Evolutionary conservation across 1,139 yeast species (phyloP).

Genomic region (Arxiozyma telluris): DNA sequence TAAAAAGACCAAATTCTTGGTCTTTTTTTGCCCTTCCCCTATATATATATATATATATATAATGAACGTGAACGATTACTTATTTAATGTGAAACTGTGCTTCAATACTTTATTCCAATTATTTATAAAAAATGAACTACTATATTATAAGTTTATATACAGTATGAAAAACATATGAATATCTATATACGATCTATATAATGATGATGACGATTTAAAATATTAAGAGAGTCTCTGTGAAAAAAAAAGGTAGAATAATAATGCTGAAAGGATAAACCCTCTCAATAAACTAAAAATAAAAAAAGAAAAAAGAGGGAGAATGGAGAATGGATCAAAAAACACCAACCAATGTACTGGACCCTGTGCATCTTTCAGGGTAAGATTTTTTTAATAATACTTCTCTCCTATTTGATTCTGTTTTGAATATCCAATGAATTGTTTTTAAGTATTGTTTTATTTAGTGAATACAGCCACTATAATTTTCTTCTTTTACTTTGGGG

Average conservation of each 20-base stretch:
- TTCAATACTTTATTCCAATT: too few relatives aligned
- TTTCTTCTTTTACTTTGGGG: neutral
- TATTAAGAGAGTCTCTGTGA: neutral
- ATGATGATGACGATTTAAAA: too few relatives aligned
- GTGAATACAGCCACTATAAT: neutral
- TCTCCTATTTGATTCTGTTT: too few relatives aligned
- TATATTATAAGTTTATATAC: neutral
- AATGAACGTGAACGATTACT: too few relatives aligned
- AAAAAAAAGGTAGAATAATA: neutral
- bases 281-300: too few relatives aligned
- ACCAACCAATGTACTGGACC: neutral
- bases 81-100: too few relatives aligned
- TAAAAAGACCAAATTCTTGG: neutral
- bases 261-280: neutral
- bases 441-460: neutral
- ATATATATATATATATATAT: too few relatives aligned
- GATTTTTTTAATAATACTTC: too few relatives aligned
- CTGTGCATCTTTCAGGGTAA: too few relatives aligned
- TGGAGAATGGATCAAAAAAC: neutral
- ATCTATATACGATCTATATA: too few relatives aligned
- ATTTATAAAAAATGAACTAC: neutral
- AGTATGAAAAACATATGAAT: neutral
- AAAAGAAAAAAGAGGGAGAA: too few relatives aligned
- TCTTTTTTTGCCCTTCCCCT: too few relatives aligned
- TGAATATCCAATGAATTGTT: neutral